These are phyloP conservation scores for Candida wancherniae DNA, from an alignment of 805 yeast genomes.

Conservation along the genomic window DNA sequence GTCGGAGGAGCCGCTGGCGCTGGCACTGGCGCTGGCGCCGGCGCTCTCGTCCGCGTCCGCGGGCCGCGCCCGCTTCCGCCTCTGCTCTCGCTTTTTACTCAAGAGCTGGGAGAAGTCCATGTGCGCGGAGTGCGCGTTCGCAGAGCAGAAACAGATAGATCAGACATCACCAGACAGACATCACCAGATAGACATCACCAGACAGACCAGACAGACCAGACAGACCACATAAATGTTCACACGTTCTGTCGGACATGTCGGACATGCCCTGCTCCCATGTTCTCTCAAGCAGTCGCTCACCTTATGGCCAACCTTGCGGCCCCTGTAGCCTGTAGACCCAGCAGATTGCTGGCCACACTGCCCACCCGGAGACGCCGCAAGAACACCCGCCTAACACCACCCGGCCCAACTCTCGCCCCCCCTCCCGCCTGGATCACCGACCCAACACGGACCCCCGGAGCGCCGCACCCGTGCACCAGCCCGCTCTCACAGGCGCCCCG, in stretches of 20 bases:
- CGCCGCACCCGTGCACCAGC: conserved; percentile 2
- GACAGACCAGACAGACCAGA: too few species aligned
- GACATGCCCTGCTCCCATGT: too few species aligned
- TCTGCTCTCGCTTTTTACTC: conserved; percentile 13
- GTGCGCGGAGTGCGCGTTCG: not conserved
- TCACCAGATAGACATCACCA: too few species aligned
- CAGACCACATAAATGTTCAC: too few species aligned
- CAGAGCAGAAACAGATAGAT: too few species aligned
- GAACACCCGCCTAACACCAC: not conserved
- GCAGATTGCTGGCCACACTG: not conserved
- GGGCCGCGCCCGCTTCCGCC: conserved; percentile 6
- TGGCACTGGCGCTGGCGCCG: not conserved
- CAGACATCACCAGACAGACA: too few species aligned
- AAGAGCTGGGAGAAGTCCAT: conserved; percentile 15
- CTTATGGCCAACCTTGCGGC: too few species aligned
- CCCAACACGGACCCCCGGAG: not conserved
- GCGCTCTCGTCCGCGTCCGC: not conserved
- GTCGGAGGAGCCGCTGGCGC: not conserved
- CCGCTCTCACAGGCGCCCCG: conserved; percentile 1
- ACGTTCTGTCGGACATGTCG: too few species aligned
- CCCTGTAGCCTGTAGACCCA: too few species aligned
- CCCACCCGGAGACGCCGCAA: not conserved
- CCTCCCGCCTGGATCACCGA: not conserved
- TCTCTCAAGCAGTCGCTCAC: too few species aligned
- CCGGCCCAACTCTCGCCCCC: not conserved